Evolutionary conservation across 2,329 filamentous ascomycete genomes (phyloP), one percentile per base, ranked within the genome.

Genomic region (Ophiostoma ulmi): DNA sequence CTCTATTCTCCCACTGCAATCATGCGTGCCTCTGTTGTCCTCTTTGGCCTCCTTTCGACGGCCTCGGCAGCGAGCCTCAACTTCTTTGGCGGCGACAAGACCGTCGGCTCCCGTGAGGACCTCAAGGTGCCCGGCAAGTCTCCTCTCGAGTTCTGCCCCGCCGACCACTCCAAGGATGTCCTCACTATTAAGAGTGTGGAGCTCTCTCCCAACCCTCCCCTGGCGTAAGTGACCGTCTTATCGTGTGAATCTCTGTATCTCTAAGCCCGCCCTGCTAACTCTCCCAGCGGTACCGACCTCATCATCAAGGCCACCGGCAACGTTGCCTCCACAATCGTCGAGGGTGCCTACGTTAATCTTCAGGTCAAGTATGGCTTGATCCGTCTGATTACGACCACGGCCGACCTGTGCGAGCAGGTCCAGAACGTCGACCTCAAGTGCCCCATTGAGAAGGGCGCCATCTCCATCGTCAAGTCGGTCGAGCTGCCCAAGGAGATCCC

Each of bases 301-400:
- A 83, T 85, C 72, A 97, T 99, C 82, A 87, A 88, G 74, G 95
- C 94, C 66, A 84, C 82, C 41, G 95, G 94, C 71, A 87, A 83
- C n/a, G 86, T 98, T 74, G 86, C 85, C 75, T 81, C 96, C 77
- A 81, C 85, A 69, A 88, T 99, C 74, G 86, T 88, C 70, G 79
- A 93, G 72, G 94, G 93, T 72, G 92, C 94, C 72, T 92, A 91
- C 76, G 90, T 97, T 73, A 84, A 90, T 67, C 80, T 99, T 58
- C 86, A 89, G 75, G 94, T 99, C 81, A 97, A 97, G 83, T 97
- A 97, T 80, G 94, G 94, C 72, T 85, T 97, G 75, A 97, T 99
- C 80, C 91, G 89, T 70, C 87, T 99, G 74, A 88, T 99, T 80
- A 92, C 87, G 80, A 91, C 91, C 74, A 87, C 85, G 75, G 89